A percentile compares a stretch with the other conserved stretches of the same genome.
These are phyloP conservation scores for Entomophthora muscae DNA, from an alignment of 371 early-diverging fungal species.

Conservation along the genomic window DNA sequence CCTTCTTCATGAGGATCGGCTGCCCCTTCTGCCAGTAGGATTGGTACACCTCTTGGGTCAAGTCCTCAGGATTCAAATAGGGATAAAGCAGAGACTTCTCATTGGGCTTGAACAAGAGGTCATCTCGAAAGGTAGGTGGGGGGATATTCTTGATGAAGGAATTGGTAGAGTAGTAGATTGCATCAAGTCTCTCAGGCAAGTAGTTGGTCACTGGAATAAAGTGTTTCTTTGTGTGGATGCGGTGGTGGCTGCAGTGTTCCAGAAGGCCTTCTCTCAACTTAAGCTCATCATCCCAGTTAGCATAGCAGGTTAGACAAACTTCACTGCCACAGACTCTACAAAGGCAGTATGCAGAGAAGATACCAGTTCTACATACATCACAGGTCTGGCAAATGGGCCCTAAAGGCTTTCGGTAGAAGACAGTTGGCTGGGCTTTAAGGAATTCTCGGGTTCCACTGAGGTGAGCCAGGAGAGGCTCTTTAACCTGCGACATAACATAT, in stretches of 20 bases:
- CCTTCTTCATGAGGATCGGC: neutral
- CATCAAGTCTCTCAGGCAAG: slow-evolving; percentile 8
- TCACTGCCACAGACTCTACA: slow-evolving; percentile 33
- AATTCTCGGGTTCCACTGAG: neutral
- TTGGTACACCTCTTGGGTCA: neutral
- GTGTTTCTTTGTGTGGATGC: slow-evolving; percentile 7
- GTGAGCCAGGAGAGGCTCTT: neutral
- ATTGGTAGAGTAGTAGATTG: slow-evolving; percentile 8
- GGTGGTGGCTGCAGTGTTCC: neutral
- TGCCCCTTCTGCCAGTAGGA: neutral
- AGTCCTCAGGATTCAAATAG: neutral
- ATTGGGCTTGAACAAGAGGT: neutral
- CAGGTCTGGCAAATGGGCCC: slow-evolving; percentile 21
- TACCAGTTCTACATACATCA: slow-evolving; percentile 24
- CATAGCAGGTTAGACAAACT: slow-evolving; percentile 30
- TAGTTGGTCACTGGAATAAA: slow-evolving; percentile 21
- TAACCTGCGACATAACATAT: neutral
- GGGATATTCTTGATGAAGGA: neutral
- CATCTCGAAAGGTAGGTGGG: neutral
- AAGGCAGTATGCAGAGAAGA: slow-evolving; percentile 24
- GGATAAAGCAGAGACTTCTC: neutral
- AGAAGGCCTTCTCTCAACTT: neutral
- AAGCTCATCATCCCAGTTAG: slow-evolving; percentile 13
- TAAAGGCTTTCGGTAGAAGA: slow-evolving; percentile 3
- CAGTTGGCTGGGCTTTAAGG: neutral